Conservation (phyloP, 441 rosid species). For the Capsella rubella region DNA sequence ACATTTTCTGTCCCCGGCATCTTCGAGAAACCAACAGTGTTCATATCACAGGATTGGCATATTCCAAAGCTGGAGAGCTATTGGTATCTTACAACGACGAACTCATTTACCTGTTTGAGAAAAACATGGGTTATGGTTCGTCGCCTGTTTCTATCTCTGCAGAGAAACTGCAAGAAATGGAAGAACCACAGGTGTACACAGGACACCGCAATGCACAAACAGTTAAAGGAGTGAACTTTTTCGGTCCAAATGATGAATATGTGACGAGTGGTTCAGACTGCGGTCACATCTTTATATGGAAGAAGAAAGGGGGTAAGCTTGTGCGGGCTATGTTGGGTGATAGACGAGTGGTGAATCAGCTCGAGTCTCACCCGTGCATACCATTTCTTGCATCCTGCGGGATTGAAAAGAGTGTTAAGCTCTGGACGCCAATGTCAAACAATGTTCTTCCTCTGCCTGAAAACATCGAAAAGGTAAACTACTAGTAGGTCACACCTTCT, state of each 20-base stretch:
- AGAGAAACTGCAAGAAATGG: conserved; percentile 47
- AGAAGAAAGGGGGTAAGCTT: conserved; percentile 66
- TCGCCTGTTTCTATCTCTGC: conserved; percentile 47
- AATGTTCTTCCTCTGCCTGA: conserved; percentile 53
- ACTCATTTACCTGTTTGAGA: conserved; percentile 63
- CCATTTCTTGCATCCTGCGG: conserved; percentile 72
- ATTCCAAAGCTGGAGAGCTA: conserved; percentile 64
- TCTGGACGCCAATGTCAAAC: conserved; percentile 62
- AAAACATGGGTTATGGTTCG: conserved; percentile 65
- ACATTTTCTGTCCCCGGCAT: conserved; percentile 63
- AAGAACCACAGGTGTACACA: conserved; percentile 59
- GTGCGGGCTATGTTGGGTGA: conserved; percentile 70
- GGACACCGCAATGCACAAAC: conserved; percentile 77
- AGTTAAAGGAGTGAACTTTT: conserved; percentile 79
- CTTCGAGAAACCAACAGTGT: conserved; percentile 51
- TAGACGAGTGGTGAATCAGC: conserved; percentile 65
- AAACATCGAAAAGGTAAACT: conserved; percentile 58
- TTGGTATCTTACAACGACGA: conserved; percentile 79
- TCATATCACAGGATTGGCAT: conserved; percentile 74
- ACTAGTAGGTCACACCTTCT: neutral
- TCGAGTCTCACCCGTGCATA: conserved; percentile 70
- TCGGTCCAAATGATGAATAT: conserved; percentile 78
- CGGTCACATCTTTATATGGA: conserved; percentile 80
- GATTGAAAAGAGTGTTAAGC: conserved; percentile 66
- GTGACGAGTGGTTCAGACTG: conserved; percentile 83